phyloP scores from a whole-genome alignment of 495 filamentous ascomycete genomes.

The Talaromyces nanjingensis region DNA sequence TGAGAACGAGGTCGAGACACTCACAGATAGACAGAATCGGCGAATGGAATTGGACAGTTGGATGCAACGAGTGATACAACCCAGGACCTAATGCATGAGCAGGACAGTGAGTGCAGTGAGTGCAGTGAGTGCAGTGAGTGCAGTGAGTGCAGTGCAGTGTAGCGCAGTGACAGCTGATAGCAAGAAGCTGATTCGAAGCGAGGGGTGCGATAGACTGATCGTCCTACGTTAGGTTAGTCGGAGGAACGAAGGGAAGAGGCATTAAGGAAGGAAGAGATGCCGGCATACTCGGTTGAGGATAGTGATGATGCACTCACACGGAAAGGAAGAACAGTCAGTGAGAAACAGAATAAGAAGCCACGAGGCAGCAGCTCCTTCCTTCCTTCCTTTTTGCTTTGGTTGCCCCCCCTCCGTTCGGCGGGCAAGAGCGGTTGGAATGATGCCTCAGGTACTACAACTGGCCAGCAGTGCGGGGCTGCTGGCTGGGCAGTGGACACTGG shows the following conservation, averaged over 20 bases:
- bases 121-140: too few species aligned
- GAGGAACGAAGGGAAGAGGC: neutral
- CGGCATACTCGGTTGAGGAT: too few species aligned
- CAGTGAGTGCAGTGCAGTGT: neutral
- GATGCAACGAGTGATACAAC: neutral
- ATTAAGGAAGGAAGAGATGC: neutral
- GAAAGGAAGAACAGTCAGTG: neutral
- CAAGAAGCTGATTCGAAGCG: neutral
- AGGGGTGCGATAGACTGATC: neutral
- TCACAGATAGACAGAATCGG: neutral
- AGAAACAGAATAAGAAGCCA: neutral
- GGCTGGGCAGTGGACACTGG: neutral
- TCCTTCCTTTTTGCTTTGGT: neutral
- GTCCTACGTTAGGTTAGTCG: neutral
- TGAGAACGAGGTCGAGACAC: neutral
- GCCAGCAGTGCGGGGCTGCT: neutral
- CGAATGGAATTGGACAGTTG: neutral
- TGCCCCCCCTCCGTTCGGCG: neutral
- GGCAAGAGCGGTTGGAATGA: neutral
- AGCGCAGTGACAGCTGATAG: neutral
- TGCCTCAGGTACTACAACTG: neutral
- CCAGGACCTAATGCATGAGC: neutral
- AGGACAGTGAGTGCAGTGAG: too few species aligned
- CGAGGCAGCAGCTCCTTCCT: neutral
- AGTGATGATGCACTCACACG: neutral